phyloP scores from a whole-genome alignment of 1,284 basidiomycete species.

The Hemileia vastatrix region DNA sequence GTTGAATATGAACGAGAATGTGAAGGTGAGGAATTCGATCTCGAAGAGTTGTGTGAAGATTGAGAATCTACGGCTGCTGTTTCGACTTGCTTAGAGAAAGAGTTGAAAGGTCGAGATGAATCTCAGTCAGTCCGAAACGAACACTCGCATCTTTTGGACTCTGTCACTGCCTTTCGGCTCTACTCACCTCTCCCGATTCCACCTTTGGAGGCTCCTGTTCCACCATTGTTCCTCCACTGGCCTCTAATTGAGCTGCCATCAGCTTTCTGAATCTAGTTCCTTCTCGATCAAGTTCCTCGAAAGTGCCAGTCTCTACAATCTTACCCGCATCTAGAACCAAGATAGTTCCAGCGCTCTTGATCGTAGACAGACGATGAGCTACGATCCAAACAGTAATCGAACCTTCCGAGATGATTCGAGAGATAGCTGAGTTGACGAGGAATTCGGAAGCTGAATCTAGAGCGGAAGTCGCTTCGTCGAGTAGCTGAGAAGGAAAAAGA shows the following conservation, averaged over 20 bases:
- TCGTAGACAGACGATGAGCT: conserved; percentile 49
- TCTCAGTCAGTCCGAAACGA: too few relatives aligned
- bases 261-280: conserved; percentile 67
- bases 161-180: too few relatives aligned
- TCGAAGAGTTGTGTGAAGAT: too few relatives aligned
- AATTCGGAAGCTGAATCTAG: conserved; percentile 47
- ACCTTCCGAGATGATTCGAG: conserved; percentile 46
- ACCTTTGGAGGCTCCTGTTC: too few relatives aligned
- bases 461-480: conserved; percentile 45
- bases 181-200: too few relatives aligned
- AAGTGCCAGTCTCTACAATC: conserved; percentile 48
- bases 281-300: conserved; percentile 47
- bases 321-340: conserved; percentile 48
- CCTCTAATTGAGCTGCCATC: conserved; percentile 73
- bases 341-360: conserved; percentile 48
- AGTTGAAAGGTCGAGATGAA: too few relatives aligned
- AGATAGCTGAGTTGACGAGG: conserved; percentile 48
- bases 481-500: conserved; percentile 19
- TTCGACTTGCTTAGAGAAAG: too few relatives aligned
- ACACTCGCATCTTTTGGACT: too few relatives aligned
- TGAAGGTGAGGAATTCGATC: too few relatives aligned
- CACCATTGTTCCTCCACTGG: conserved; percentile 39
- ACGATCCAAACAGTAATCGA: conserved; percentile 50
- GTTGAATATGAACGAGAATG: too few relatives aligned
- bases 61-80: too few relatives aligned